Evolutionary conservation across 768 basidiomycete species (phyloP), one percentile per base, ranked within the genome.

Genomic region (Suillus tomentosus): DNA sequence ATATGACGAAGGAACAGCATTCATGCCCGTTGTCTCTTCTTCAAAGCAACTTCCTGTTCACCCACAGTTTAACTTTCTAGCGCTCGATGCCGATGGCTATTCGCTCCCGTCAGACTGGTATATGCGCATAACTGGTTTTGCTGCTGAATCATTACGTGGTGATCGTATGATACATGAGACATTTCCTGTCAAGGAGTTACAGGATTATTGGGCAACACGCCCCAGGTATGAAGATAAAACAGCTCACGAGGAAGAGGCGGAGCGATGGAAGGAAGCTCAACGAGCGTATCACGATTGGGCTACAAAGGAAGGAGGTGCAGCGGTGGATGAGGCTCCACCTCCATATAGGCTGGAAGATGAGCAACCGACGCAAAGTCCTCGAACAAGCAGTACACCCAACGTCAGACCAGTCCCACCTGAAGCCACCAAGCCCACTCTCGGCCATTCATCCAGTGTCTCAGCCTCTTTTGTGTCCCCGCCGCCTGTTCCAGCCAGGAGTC

Each of bases 71-170:
- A 79, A 79, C 19, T 89, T 92, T 69, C 74, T 94, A 68, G 88
- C 91, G 10, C 80, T 92, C 19, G 92, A 95, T 68, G 87, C 83
- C 65, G 93, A 94, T 68, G 92, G 91, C 3, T 82, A 87, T 68
- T 88, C 90, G 66, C 72, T 93, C 19, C 91, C 92, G 1, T 78
- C 88, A 34, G 93, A 95, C 77, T 95, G 93, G 92, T 91, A 90
- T 72, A 91, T 91, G 89, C 85, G 91, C 24, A 86, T 92, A 60
- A 85, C 83, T 69, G 90, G 91, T 17, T 85, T 90, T 68, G 88
- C 87, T 3, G 88, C 82, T 0, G 89, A 92, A 74, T 84, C 79
- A 34, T 77, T 92, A 37, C 86, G 87, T 15, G 81, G 84, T 47
- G 89, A 89, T 67, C 84, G 87, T n/a, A 77, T 78, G 48, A 78